Evolutionary conservation across 2,329 filamentous ascomycete genomes (phyloP), one percentile per base, ranked within the genome.

Genomic region (Decorospora gaudefroyi): DNA sequence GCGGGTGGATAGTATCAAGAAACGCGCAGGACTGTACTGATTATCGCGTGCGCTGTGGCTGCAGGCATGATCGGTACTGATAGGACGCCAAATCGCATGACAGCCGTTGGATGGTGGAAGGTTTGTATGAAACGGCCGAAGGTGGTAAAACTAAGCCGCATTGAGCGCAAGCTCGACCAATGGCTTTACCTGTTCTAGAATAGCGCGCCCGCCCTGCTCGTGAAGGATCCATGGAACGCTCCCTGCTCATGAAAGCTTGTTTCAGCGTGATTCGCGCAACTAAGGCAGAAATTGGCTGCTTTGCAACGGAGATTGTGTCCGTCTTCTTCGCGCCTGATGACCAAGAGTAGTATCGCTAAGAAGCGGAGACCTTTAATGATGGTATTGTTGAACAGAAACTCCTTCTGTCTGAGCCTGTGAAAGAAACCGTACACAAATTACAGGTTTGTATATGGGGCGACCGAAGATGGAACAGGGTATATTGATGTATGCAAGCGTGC

Each of bases 111-210:
- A 42, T 37, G 29, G 29, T 49, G 52, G 47, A 51, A 51, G 32
- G 43, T 37, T 42, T 31, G 35, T 29, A 10, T 61, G 54, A 57
- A 61, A 61, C 56, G 34, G 42, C 42, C 46, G 39, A n/a, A 37
- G 42, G 36, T 36, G 23, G 36, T 7, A n/a, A 12, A 35, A 39
- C 49, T 53, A 58, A 45, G 28, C 51, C 30, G 3, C 0, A 35
- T 27, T 21, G 5, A 31, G 42, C 18, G 1, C n/a, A 10, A 7
- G 2, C 19, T 29, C 18, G 38, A 15, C 39, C 46, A 11, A 25
- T 17, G n/a, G 17, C n/a, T n/a, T 2, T 42, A 11, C 43, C 32
- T 32, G 12, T 32, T 22, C 7, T 4, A 6, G 23, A 4, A 17
- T 56, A 41, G 53, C 41, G 44, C 33, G 27, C 7, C 21, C 33